These are phyloP conservation scores for Chlamydomonas applanata DNA, from an alignment of 139 green algal genomes.

Conservation along the genomic window DNA sequence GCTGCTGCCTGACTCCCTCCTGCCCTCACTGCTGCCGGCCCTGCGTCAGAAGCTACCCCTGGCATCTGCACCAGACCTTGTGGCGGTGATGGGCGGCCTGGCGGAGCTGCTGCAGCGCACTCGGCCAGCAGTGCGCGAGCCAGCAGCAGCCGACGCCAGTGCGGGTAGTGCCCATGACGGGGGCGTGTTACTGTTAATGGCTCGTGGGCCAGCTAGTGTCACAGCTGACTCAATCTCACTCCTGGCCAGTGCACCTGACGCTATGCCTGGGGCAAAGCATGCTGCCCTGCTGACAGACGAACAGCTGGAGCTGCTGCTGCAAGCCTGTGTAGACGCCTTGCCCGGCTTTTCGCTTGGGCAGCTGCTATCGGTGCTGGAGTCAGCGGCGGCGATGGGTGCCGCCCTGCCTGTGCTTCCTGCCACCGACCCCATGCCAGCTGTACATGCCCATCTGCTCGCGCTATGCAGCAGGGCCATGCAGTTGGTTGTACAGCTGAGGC, in stretches of 20 bases:
- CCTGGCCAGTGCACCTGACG: background rate
- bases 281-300: background rate
- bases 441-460: background rate
- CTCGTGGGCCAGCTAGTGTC: background rate
- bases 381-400: background rate
- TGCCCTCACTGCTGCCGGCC: background rate
- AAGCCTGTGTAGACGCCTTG: background rate
- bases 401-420: background rate
- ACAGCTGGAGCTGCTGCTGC: slow-evolving; percentile 9
- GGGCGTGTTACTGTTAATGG: too few species aligned
- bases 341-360: background rate
- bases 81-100: background rate
- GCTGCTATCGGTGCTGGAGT: background rate
- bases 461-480: background rate
- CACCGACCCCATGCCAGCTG: slow-evolving; percentile 2
- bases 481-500: background rate
- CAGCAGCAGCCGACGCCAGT: background rate
- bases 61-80: background rate
- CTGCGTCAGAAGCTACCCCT: slow-evolving; percentile 1
- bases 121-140: background rate
- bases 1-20: background rate
- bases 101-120: too few species aligned
- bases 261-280: too few species aligned
- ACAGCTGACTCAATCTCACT: slow-evolving; percentile 2
- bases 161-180: too few species aligned